Evolutionary conservation across 768 basidiomycete species (phyloP), one percentile per base, ranked within the genome.

Genomic region (Boletus rufocinnamomeus): DNA sequence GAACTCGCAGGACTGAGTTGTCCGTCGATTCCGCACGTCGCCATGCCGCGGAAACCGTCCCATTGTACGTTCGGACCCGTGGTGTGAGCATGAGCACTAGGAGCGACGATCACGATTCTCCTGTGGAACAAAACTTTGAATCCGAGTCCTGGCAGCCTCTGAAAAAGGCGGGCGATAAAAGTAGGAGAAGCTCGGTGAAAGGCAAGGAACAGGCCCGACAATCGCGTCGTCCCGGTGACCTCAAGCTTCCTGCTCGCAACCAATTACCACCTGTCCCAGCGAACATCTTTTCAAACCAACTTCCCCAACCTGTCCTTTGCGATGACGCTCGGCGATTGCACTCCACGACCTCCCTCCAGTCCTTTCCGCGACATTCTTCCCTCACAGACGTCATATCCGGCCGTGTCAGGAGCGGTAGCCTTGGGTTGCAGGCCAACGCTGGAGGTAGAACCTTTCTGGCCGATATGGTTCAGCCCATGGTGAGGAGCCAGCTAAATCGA

Each of bases 371-470:
- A 57, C 71, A 66, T 53, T 63, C 70, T 28, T 64, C 69, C 50
- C 57, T 72, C 57, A 66, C 72, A 40, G 65, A 69, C n/a, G 68
- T 69, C 40, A 69, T 74, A 50, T 71, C 76, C 19, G 81, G 83
- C 11, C 78, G 84, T 34, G 72, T 79, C 50, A 82, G 85, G 57
- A 87, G 85, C 63, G 84, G 84, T n/a, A 87, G 86, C 65, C 69
- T 84, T 60, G 83, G 83, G 13, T 74, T 80, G 58, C 79, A 79
- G 65, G 70, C 71, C 30, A 62, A 63, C 48, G 49, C 63, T 27
- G 56, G 41, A 47, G 56, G 59, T 54, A 68, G 63, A 59, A 49
- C 54, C 50, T 55, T 58, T 45, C 52, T 64, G 38, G 53, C 49
- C 19, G 69, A 74, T 48, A 64, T 56, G 19, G 14, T 56, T 25